Percentiles rank a stretch among this genome's conserved stretches.
Conservation (phyloP, 768 basidiomycete species). For the Hemileccinum impolitum region DNA sequence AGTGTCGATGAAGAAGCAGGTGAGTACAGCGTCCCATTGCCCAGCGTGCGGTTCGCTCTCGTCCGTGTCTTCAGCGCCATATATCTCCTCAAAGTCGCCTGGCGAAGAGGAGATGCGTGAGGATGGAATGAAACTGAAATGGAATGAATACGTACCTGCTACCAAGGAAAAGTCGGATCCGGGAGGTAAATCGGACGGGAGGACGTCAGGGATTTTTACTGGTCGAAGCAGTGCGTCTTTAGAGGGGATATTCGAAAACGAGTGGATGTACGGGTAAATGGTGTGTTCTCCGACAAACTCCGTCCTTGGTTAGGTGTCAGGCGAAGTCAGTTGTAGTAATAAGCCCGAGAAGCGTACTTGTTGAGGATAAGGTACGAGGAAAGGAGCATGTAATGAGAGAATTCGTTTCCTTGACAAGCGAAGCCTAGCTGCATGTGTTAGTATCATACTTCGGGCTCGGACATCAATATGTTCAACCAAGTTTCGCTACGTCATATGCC, state of each 20-base stretch:
- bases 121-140: background rate
- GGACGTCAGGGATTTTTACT: conserved; percentile 78
- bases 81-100: conserved; percentile 94
- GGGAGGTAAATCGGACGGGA: conserved; percentile 66
- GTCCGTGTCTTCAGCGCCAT: conserved; percentile 52
- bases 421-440: conserved; percentile 55
- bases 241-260: conserved; percentile 78
- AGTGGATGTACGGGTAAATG: conserved; percentile 88
- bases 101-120: conserved; percentile 4
- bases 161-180: conserved; percentile 77
- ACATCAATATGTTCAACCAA: conserved; percentile 47
- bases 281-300: conserved; percentile 63
- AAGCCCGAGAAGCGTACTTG: conserved; percentile 43
- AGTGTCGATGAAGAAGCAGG: conserved; percentile 97
- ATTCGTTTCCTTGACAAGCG: conserved; percentile 91
- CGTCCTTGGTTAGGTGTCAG: conserved; percentile 43
- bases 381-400: conserved; percentile 93
- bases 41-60: conserved; percentile 67
- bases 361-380: conserved; percentile 88
- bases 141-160: conserved; percentile 52
- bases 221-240: conserved; percentile 59
- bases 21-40: conserved; percentile 85
- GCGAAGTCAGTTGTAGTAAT: background rate
- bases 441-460: background rate
- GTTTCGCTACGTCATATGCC: conserved; percentile 81